Evolutionary conservation across 164 flowering plant species (phyloP).

Genomic region (Liriodendron chinense): DNA sequence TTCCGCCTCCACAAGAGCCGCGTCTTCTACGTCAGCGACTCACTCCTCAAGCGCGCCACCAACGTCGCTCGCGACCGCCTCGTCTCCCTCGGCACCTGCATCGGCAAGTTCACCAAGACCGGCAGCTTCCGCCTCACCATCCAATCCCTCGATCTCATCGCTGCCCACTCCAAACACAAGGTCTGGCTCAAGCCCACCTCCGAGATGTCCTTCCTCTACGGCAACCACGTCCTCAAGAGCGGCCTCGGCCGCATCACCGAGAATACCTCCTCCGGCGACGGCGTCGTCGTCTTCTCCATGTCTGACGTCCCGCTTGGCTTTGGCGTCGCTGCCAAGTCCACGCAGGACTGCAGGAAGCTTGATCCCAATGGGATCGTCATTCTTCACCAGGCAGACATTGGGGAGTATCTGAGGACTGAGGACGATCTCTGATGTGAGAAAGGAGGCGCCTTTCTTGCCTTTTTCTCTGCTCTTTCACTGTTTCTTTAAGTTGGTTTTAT

Average conservation of each 20-base stretch:
- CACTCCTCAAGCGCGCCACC: constrained; percentile 63
- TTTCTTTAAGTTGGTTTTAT: too few species aligned
- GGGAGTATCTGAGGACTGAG: constrained; percentile 86
- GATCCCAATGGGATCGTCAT: constrained; percentile 91
- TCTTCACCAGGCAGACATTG: constrained; percentile 78
- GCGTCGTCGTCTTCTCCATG: constrained; percentile 89
- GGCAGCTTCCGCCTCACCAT: constrained; percentile 72
- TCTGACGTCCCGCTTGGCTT: constrained; percentile 84
- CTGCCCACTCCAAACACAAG: constrained; percentile 83
- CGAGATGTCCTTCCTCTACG: constrained; percentile 85
- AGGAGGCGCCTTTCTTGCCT: neutral
- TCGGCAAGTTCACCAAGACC: constrained; percentile 62
- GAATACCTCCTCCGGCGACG: constrained; percentile 62
- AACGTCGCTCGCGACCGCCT: constrained; percentile 48
- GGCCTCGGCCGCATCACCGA: constrained; percentile 83
- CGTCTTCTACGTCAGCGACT: constrained; percentile 57
- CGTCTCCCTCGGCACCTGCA: constrained; percentile 52
- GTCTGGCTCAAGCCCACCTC: constrained; percentile 93
- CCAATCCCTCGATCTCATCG: constrained; percentile 51
- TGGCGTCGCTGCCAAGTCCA: constrained; percentile 72
- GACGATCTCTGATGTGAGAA: constrained; percentile 26
- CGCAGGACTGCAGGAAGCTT: constrained; percentile 79
- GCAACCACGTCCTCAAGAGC: constrained; percentile 84
- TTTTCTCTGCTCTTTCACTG: neutral
- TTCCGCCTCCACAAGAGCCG: constrained; percentile 64